Base-by-base conservation (phyloP, 208 protist genomes). In the Acanthamoeba healyi region DNA sequence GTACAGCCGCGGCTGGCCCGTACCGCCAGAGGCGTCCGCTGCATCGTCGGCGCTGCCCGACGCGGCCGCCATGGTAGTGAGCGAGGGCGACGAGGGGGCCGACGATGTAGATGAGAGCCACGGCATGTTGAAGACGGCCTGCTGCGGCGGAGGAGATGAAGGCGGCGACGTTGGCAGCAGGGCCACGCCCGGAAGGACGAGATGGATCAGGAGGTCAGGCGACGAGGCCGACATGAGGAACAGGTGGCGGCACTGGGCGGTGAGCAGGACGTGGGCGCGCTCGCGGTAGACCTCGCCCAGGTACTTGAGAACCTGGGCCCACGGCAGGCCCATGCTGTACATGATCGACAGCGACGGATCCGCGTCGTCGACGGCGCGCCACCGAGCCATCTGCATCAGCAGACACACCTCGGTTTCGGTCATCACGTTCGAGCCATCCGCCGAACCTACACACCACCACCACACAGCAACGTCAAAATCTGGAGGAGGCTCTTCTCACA, bases 331-430 rank as follows among this genome's bases (percentile, higher is more conserved):
- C 79, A 87, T 87, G n/a, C 29, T 19, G 22, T 70, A 91, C 26
- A 91, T 10, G n/a, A 42, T 14, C 22, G 58, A 40, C 24, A 91
- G 56, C 34, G 84, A 91, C 26, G 84, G 84, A 29, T 91, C 84
- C 24, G 29, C 36, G 26, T 91, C 84, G 22, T 91, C 84, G 24
- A 91, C 32, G 32, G 84, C 36, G 7, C 56, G 44, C 84, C 84
- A 91, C 26, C 42, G 9, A 32, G 84, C 84, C 56, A 91, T 24
- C 40, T 38, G 29, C 84, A 91, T 91, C 40, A 91, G 58, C 58
- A 91, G 51, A 44, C 38, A 42, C 36, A 91, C 32, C 54, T 91
- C 84, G 29, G 34, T 32, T 26, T 91, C 84, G 32, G 42, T 51
- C 36, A 91, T 40, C 15, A 44, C 22, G 56, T 26, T 70, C 58